A percentile compares a stretch with the other conserved stretches of the same genome.
Evolutionary conservation across 208 protist genomes (phyloP).

Genomic region (Trypanosomatidae sp.): DNA sequence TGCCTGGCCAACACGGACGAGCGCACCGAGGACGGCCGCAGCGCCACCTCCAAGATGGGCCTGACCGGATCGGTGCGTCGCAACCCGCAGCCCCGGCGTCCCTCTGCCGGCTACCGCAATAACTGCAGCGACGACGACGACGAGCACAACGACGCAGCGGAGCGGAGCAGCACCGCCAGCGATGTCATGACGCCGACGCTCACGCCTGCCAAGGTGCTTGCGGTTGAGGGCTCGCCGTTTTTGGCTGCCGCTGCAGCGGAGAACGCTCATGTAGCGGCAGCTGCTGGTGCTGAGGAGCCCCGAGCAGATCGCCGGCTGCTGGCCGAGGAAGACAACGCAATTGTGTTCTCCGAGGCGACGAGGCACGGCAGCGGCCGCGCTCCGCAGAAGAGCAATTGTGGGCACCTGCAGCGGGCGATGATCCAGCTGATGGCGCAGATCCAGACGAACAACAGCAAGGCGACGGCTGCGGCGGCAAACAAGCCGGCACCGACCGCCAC

Average conservation of each 20-base stretch:
- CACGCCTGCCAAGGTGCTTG: constrained; percentile 29
- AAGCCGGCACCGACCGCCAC: too few species aligned
- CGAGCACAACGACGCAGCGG: too few species aligned
- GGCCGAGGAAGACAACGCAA: constrained; percentile 18
- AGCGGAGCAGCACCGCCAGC: too few species aligned
- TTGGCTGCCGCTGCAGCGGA: constrained; percentile 9
- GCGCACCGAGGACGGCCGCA: constrained; percentile 24
- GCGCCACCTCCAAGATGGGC: constrained; percentile 21
- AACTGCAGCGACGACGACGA: constrained; percentile 24
- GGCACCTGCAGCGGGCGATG: constrained; percentile 22
- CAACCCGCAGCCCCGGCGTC: not conserved
- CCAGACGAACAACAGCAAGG: constrained; percentile 19
- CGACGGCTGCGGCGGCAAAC: not conserved
- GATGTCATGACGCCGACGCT: constrained; percentile 6
- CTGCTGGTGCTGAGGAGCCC: not conserved
- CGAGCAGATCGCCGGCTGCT: constrained; percentile 5
- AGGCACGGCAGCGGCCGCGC: constrained; percentile 1
- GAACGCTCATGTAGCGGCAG: too few species aligned
- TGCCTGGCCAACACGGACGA: constrained; percentile 26
- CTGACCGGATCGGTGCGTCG: constrained; percentile 25
- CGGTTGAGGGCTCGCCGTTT: constrained; percentile 32
- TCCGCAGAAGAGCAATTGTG: constrained; percentile 10
- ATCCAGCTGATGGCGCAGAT: constrained; percentile 31
- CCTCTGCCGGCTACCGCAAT: too few species aligned
- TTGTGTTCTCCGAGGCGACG: constrained; percentile 13